Evolutionary conservation across 108 stramenopile species (phyloP), one percentile per base, ranked within the genome.

Genomic region (Seminavis robusta): DNA sequence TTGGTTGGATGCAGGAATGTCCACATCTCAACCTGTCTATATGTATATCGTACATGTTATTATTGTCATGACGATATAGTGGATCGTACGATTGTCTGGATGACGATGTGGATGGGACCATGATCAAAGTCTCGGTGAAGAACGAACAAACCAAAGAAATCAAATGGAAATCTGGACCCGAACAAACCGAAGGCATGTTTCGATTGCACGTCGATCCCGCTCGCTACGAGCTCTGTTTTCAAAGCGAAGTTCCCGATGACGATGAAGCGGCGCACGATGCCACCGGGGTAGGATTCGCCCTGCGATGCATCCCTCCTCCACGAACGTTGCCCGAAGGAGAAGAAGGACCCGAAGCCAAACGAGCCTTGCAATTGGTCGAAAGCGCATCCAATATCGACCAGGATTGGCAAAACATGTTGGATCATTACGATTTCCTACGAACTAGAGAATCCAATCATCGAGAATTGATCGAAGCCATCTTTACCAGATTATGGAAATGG

Each of bases 401-500:
- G 33, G 61, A 78, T 33, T 78, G 73, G 70, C 16, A 62, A 4
- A 51, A 47, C 9, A 41, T 90, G 71, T 37, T 61, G 41, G 89
- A 90, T 70, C 89, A 90, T 65, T 85, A 81, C 63, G 85, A 81
- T 23, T 90, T 76, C 45, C 69, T 86, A 58, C 54, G 70, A 13
- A 81, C 65, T 42, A 53, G 89, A 60, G 89, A 90, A 51, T 80
- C 69, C n/a, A 44, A 61, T n/a, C 81, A 90, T 45, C 41, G 51
- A 21, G 53, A 24, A 13, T 29, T 90, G 65, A 76, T 72, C 11
- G 59, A 79, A 40, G 29, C 52, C 19, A 90, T 83, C 21, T 65
- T 81, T 28, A 31, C 36, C 51, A 67, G 83, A 15, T 63, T 90
- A 13, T 45, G 79, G 30, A 46, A 73, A 32, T 90, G 85, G 84